Evolutionary conservation across 805 yeast genomes (phyloP), one percentile per base, ranked within the genome.

Genomic region (Lachancea dasiensis): DNA sequence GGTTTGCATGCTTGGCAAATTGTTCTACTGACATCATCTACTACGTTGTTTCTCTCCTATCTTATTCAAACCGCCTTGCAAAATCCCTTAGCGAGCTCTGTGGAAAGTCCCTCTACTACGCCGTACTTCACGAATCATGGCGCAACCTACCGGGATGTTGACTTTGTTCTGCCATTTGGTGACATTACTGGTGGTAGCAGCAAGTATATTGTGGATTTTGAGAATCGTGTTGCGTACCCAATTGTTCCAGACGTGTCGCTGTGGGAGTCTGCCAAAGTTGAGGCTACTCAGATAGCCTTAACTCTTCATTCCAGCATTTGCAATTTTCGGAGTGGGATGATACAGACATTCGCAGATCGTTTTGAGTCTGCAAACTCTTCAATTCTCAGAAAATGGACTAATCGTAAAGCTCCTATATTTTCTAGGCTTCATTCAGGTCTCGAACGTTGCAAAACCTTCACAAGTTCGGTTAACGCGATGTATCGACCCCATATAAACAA

Each of bases 51-150:
- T 19, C 17, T 33, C 6, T 27, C 41, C n/a, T 28, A 19, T 14
- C 16, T 32, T 15, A 14, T 31, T 5, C 41, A 33, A 23, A 22
- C 37, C 3, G 13, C 26, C 14, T 21, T 31, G 16, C 23, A 31
- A 11, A 21, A 11, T 10, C 19, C 25, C 10, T 16, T 19, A 5
- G 17, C 27, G 16, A 18, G 16, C 8, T 15, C n/a, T 13, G 13
- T 30, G 14, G 9, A 32, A 10, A 37, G 23, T n/a, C 13, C 19
- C n/a, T 17, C 41, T 5, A 22, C 33, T n/a, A 23, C 29, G 5
- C 41, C 41, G n/a, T 28, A 32, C 29, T 32, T 38, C 24, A 38
- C 41, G 10, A 18, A 28, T n/a, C 37, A 38, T 19, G 41, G 41
- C 18, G 34, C 37, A 10, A 27, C 29, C 11, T 38, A 32, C 34